A percentile compares a stretch with the other conserved stretches of the same genome.
These are phyloP conservation scores for Syzygium oleosum DNA, from an alignment of 345 rosid genomes.

Conservation along the genomic window DNA sequence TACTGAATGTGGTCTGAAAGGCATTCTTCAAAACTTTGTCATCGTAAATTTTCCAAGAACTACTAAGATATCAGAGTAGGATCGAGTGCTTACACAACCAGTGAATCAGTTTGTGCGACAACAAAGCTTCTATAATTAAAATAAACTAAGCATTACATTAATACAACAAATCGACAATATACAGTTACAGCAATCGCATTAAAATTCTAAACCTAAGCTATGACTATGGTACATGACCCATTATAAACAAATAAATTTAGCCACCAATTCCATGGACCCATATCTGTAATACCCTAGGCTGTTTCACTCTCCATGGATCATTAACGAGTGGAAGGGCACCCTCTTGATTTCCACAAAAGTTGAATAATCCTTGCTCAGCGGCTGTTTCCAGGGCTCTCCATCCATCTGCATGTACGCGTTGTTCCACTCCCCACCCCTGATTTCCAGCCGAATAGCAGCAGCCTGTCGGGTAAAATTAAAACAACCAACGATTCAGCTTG, in stretches of 20 bases:
- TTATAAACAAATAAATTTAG: not conserved
- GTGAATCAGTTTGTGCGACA: not conserved
- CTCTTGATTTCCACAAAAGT: slow-evolving; percentile 74
- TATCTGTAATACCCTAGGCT: not conserved
- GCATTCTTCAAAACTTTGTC: not conserved
- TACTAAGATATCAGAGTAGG: not conserved
- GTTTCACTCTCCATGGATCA: slow-evolving; percentile 50
- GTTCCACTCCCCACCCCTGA: slow-evolving; percentile 87
- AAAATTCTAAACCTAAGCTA: not conserved
- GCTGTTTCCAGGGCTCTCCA: slow-evolving; percentile 97
- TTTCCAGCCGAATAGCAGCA: slow-evolving; percentile 74
- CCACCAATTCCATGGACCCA: not conserved
- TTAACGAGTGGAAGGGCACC: slow-evolving; percentile 62
- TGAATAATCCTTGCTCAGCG: slow-evolving; percentile 57
- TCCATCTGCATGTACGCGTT: slow-evolving; percentile 96
- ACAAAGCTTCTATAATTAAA: not conserved
- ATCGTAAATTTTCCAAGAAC: not conserved
- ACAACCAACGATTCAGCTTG: not conserved
- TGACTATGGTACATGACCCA: not conserved
- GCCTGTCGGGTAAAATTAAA: slow-evolving; percentile 34
- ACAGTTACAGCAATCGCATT: not conserved
- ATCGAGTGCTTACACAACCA: not conserved
- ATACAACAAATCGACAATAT: not conserved
- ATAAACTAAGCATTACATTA: not conserved
- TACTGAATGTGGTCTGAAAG: not conserved